Evolutionary conservation across 352 stramenopile genomes (phyloP).

Genomic region (Phytophthora ohioensis): DNA sequence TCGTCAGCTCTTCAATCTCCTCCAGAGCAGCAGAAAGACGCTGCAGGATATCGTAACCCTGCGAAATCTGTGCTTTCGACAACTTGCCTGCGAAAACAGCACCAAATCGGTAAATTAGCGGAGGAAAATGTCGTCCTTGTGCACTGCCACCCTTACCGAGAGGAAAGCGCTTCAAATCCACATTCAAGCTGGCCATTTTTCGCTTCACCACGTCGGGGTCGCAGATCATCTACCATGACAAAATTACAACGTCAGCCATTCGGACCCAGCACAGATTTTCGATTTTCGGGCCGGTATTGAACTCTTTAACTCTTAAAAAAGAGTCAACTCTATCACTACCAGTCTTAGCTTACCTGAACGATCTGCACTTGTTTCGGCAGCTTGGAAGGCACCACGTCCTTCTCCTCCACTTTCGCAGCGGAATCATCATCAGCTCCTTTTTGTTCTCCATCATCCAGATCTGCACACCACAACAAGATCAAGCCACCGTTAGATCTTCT

Average conservation of each 20-base stretch:
- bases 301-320: too few relatives aligned
- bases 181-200: constrained; percentile 57
- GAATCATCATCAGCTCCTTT: constrained; percentile 23
- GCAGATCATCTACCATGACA: constrained; percentile 51
- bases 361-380: constrained; percentile 47
- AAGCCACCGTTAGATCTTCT: too few relatives aligned
- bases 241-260: too few relatives aligned
- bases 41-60: constrained; percentile 66
- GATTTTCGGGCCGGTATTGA: too few relatives aligned
- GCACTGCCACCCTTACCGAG: constrained; percentile 33
- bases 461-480: constrained; percentile 7
- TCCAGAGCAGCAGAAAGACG: constrained; percentile 52
- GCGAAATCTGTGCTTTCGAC: constrained; percentile 69
- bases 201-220: constrained; percentile 53
- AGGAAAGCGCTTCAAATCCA: constrained; percentile 65
- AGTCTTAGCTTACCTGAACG: constrained; percentile 35
- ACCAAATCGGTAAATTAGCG: not conserved
- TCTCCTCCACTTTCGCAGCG: constrained; percentile 38
- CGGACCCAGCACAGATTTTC: too few relatives aligned
- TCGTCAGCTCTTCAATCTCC: constrained; percentile 46
- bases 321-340: too few relatives aligned
- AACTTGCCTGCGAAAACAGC: constrained; percentile 37
- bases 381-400: constrained; percentile 37
- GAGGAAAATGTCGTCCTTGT: too few relatives aligned
- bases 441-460: constrained; percentile 50